These are phyloP conservation scores for Prosopis cineraria DNA, from an alignment of 306 rosid genomes.

Conservation along the genomic window DNA sequence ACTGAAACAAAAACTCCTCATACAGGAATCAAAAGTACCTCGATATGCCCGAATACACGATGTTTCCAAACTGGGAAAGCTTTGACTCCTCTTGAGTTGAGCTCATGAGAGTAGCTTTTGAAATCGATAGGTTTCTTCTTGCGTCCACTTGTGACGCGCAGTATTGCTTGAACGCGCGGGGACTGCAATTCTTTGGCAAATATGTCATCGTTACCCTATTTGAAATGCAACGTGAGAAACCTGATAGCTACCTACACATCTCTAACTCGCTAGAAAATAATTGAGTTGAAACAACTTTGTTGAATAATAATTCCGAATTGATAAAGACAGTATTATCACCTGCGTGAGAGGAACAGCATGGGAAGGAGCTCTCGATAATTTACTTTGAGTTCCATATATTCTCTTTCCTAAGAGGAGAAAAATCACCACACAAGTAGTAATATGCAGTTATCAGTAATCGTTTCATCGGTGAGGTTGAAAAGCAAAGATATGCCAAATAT, in stretches of 20 bases:
- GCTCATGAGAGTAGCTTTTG: slow-evolving; percentile 96
- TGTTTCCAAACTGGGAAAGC: slow-evolving; percentile 83
- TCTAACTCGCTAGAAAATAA: slow-evolving; percentile 31
- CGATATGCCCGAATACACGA: slow-evolving; percentile 75
- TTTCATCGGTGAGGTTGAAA: background rate
- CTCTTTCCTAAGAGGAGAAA: slow-evolving; percentile 45
- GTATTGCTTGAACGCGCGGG: slow-evolving; percentile 85
- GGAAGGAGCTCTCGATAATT: slow-evolving; percentile 53
- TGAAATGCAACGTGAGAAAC: slow-evolving; percentile 42
- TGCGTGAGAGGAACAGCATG: slow-evolving; percentile 54
- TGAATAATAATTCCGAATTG: background rate
- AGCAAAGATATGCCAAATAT: background rate
- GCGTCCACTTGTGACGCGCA: slow-evolving; percentile 82
- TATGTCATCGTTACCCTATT: slow-evolving; percentile 66
- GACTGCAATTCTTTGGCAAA: slow-evolving; percentile 82
- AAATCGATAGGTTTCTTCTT: slow-evolving; percentile 65
- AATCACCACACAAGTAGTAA: background rate
- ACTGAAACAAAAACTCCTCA: background rate
- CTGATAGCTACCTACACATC: slow-evolving; percentile 48
- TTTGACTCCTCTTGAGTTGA: slow-evolving; percentile 87
- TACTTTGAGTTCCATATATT: slow-evolving; percentile 51
- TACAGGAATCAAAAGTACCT: slow-evolving; percentile 47
- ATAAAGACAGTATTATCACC: slow-evolving; percentile 49
- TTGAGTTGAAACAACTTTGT: background rate
- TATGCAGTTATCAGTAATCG: background rate